phyloP scores from a whole-genome alignment of 768 basidiomycete species.

The Lepiota venenata region DNA sequence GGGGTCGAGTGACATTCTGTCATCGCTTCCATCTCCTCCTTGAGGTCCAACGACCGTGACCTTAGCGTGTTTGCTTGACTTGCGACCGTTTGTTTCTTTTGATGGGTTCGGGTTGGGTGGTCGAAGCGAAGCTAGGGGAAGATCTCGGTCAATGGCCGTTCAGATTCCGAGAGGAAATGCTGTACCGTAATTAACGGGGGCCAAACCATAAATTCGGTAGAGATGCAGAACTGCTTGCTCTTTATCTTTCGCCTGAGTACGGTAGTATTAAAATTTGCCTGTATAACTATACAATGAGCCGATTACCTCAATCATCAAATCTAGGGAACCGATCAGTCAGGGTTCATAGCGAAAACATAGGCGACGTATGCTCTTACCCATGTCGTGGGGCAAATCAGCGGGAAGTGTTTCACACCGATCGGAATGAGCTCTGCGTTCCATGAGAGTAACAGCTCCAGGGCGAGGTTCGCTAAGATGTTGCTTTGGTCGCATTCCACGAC shows the following conservation, averaged over 20 bases:
- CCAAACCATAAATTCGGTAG: conserved; percentile 71
- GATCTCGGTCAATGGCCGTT: background rate
- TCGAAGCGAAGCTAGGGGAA: conserved; percentile 35
- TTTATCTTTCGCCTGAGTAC: conserved; percentile 71
- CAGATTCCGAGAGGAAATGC: conserved; percentile 5
- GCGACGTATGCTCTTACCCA: conserved; percentile 38
- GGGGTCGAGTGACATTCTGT: background rate
- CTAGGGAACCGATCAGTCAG: conserved; percentile 27
- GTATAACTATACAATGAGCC: background rate
- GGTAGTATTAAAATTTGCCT: conserved; percentile 4
- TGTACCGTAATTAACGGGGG: conserved; percentile 58
- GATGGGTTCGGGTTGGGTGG: conserved; percentile 38
- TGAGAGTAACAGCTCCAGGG: conserved; percentile 76
- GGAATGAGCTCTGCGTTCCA: conserved; percentile 86
- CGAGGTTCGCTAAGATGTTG: conserved; percentile 92
- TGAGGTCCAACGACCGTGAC: conserved; percentile 11
- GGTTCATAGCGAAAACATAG: conserved; percentile 9
- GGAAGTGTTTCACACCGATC: conserved; percentile 77
- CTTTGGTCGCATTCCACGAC: conserved; percentile 81
- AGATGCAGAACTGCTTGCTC: conserved; percentile 91
- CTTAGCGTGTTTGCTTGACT: conserved; percentile 33
- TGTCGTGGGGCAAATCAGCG: conserved; percentile 58
- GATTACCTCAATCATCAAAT: conserved; percentile 80
- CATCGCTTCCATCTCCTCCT: conserved; percentile 9
- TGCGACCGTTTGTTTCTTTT: conserved; percentile 42